phyloP scores from a whole-genome alignment of 2,329 filamentous ascomycete genomes.

The Colletotrichum simmondsii region DNA sequence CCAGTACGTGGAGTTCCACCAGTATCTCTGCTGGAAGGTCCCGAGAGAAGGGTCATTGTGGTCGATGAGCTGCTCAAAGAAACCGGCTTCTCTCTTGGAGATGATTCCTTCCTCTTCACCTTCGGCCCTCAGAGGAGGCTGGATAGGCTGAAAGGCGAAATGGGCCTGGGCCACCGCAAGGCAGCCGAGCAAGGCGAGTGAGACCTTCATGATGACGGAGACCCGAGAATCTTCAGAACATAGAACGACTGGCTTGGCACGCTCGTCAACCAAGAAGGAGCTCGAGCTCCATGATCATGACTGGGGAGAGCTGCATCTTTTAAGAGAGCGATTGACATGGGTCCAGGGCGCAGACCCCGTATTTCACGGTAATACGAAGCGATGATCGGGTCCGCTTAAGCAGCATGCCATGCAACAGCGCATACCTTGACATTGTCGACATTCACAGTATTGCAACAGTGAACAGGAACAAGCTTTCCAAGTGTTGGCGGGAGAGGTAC shows the following conservation, averaged over 20 bases:
- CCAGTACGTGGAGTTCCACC: conserved; percentile 63
- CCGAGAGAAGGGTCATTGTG: conserved; percentile 62
- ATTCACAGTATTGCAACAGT: neutral
- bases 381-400: neutral
- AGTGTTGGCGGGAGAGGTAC: conserved; percentile 3
- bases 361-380: neutral
- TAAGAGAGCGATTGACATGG: conserved; percentile 8
- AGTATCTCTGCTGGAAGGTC: conserved; percentile 57
- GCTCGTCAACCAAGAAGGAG: conserved; percentile 4
- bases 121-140: conserved; percentile 18
- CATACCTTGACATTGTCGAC: neutral
- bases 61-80: conserved; percentile 68
- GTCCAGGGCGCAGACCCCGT: neutral
- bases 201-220: conserved; percentile 24
- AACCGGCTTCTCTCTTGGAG: conserved; percentile 15
- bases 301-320: neutral
- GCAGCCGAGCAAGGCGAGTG: conserved; percentile 21
- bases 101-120: conserved; percentile 9
- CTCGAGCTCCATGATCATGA: neutral
- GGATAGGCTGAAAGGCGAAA: conserved; percentile 17
- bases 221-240: neutral
- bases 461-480: conserved; percentile 27
- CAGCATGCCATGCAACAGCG: neutral
- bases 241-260: neutral
- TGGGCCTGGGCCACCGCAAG: conserved; percentile 13